phyloP scores from a whole-genome alignment of 768 basidiomycete genomes.

The Boletus vermiculosoides region DNA sequence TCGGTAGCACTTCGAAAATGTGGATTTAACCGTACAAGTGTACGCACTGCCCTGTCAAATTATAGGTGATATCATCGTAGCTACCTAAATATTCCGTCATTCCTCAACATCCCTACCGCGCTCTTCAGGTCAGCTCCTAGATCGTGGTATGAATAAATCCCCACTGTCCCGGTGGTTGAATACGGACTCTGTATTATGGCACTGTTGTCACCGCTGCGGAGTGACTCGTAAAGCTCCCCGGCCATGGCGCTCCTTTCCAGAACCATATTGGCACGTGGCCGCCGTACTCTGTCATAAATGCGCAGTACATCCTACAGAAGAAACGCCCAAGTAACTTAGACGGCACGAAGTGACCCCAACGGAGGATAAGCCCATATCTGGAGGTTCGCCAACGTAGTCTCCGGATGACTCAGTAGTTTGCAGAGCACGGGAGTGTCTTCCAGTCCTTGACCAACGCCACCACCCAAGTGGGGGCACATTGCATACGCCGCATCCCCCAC shows the following conservation, averaged over 20 bases:
- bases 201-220: constrained; percentile 33
- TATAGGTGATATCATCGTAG: not conserved
- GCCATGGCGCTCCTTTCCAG: constrained; percentile 39
- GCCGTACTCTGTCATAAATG: constrained; percentile 45
- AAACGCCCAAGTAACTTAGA: not conserved
- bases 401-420: constrained; percentile 43
- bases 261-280: constrained; percentile 50
- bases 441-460: constrained; percentile 59
- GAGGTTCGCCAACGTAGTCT: constrained; percentile 40
- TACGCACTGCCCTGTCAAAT: not conserved
- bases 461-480: constrained; percentile 58
- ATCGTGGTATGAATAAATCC: constrained; percentile 51
- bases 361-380: constrained; percentile 31
- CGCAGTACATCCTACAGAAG: constrained; percentile 41
- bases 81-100: not conserved
- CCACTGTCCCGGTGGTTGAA: constrained; percentile 42
- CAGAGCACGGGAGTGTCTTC: constrained; percentile 53
- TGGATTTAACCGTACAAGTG: not conserved
- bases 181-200: constrained; percentile 22
- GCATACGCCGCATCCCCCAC: constrained; percentile 60
- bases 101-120: constrained; percentile 28
- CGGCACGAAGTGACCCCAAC: not conserved
- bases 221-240: constrained; percentile 41
- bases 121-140: constrained; percentile 38
- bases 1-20: not conserved